Evolutionary conservation across 164 flowering plant species (phyloP), one percentile per base, ranked within the genome.

Genomic region (Dillenia turbinata): DNA sequence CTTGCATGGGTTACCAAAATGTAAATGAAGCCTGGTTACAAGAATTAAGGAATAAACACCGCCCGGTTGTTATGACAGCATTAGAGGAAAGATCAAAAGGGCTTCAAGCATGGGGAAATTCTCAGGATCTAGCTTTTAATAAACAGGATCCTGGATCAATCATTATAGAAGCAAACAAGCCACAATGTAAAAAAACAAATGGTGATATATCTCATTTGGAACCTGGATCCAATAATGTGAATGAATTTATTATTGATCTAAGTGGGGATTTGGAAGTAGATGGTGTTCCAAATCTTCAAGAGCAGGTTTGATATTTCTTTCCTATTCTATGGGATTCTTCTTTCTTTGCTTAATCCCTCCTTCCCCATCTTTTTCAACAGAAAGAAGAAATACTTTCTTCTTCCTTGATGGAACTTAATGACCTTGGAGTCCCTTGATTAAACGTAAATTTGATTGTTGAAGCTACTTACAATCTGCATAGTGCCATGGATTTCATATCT

Each of bases 1-100:
- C 97, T 68, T 85, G 97, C 78, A 92, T 95, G 99, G 99, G 92
- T 60, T 95, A 68, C 75, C 94, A 83, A 66, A 83, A 82, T 75
- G 85, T 95, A 26, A 83, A 73, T 73, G 99, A 95, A 75, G 63
- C 71, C 40, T 74, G 88, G 67, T 71, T 95, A 61, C 79, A 77
- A 54, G 87, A 84, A 69, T 77, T 86, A 70, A 81, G 97, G 76
- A 74, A 73, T 65, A 95, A 88, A 68, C 94, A 92, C 64, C 77
- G 97, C 47, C 85, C 97, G n/a, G 67, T 86, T 59, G 87, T 95
- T 33, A 59, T 73, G 50, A 78, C 78, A 61, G 78, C 80, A 44
- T 49, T 83, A 57, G 97, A 90, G 71, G 99, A 92, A 74, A 81
- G 97, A 73, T 74, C 84, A 2, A 95, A 81, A 73, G 97, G 90